phyloP scores from a whole-genome alignment of 2,329 filamentous ascomycete species.

The Xylariales sp. region DNA sequence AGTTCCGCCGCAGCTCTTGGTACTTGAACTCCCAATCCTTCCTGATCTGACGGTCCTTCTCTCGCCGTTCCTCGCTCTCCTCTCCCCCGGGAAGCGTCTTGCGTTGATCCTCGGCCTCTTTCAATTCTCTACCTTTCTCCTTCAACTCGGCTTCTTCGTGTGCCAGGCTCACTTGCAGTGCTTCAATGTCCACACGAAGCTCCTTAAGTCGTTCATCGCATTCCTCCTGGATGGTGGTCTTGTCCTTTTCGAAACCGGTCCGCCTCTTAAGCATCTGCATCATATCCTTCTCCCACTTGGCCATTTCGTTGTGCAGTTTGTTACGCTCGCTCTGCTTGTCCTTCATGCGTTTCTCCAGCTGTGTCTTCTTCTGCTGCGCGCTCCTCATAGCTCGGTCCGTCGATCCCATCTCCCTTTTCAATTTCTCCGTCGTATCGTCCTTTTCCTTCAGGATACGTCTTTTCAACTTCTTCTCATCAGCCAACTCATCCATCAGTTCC shows the following conservation, averaged over 20 bases:
- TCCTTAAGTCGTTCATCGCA: constrained; percentile 47
- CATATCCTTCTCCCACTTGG: constrained; percentile 62
- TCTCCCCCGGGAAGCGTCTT: constrained; percentile 60
- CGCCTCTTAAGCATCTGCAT: constrained; percentile 54
- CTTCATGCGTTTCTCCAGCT: constrained; percentile 68
- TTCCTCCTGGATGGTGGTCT: constrained; percentile 43
- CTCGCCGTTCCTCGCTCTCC: constrained; percentile 52
- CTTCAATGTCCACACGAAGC: constrained; percentile 50
- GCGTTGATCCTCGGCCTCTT: constrained; percentile 66
- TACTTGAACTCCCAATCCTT: constrained; percentile 52
- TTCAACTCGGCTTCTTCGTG: constrained; percentile 69
- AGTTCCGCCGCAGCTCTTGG: constrained; percentile 46
- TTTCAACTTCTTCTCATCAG: constrained; percentile 75
- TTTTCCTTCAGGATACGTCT: constrained; percentile 78
- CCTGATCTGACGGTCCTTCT: constrained; percentile 46
- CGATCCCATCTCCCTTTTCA: constrained; percentile 74
- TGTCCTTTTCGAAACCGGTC: constrained; percentile 50
- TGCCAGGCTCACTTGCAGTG: constrained; percentile 60
- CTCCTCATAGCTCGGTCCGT: constrained; percentile 78
- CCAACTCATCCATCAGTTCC: constrained; percentile 60
- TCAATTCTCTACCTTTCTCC: constrained; percentile 65
- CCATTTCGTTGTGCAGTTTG: constrained; percentile 66
- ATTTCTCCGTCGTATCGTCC: constrained; percentile 80
- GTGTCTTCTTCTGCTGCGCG: constrained; percentile 71
- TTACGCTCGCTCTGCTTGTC: constrained; percentile 65